Evolutionary conservation across 2,329 filamentous ascomycete species (phyloP).

Genomic region (Orbilia javanica): DNA sequence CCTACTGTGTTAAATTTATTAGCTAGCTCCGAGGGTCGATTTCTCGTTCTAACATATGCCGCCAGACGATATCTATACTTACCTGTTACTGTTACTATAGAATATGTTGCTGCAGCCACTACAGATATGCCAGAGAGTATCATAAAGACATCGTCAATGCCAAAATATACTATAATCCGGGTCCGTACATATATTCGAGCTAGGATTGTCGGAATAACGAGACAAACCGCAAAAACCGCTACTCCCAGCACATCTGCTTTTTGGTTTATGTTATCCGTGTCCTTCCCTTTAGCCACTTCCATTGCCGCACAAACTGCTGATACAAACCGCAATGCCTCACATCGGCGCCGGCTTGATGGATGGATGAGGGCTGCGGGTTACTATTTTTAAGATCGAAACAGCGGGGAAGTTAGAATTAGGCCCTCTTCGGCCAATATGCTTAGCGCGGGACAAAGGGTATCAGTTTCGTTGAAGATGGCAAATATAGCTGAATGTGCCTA

Average conservation of each 20-base stretch:
- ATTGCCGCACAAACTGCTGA: neutral
- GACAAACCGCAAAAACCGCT: slow-evolving; percentile 17
- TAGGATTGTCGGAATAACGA: slow-evolving; percentile 27
- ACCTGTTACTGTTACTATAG: slow-evolving; percentile 25
- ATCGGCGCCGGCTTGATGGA: neutral
- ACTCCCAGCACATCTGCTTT: slow-evolving; percentile 24
- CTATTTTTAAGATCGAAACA: too few species aligned
- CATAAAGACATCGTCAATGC: slow-evolving; percentile 50
- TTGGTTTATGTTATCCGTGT: slow-evolving; percentile 24
- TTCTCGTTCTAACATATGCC: too few species aligned
- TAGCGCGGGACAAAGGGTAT: too few species aligned
- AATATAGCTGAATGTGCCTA: too few species aligned
- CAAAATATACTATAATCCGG: slow-evolving; percentile 39
- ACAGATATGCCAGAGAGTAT: slow-evolving; percentile 35
- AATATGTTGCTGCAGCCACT: slow-evolving; percentile 11
- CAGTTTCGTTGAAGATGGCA: too few species aligned
- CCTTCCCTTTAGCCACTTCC: neutral
- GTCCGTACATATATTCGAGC: slow-evolving; percentile 40
- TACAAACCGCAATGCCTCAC: neutral
- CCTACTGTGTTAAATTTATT: slow-evolving; percentile 4
- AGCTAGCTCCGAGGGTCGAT: too few species aligned
- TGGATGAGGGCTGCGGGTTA: too few species aligned
- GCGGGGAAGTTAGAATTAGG: too few species aligned
- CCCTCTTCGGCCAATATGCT: too few species aligned
- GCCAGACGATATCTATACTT: neutral